Evolutionary conservation across 1,139 yeast species (phyloP).

Genomic region (Nakaseomyces nivariensis): DNA sequence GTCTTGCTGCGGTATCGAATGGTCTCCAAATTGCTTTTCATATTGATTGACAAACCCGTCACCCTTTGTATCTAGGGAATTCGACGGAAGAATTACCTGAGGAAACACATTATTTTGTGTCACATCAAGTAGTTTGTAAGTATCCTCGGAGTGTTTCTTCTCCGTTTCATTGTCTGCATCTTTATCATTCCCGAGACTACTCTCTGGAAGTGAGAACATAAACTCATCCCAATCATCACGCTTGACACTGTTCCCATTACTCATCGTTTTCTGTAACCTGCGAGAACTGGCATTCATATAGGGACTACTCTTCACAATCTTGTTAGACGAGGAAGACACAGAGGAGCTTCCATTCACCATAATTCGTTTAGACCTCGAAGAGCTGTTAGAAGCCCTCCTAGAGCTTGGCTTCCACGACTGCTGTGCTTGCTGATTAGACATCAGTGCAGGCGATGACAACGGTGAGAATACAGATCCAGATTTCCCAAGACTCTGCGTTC

Average conservation of each 20-base stretch:
- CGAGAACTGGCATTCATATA: constrained; percentile 13
- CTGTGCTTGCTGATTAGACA: constrained; percentile 11
- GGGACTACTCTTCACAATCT: constrained; percentile 25
- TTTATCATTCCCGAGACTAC: constrained; percentile 12
- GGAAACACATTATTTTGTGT: constrained; percentile 11
- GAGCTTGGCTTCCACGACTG: constrained; percentile 8
- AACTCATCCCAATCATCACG: constrained; percentile 20
- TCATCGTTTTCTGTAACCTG: constrained; percentile 3
- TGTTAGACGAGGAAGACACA: constrained; percentile 14
- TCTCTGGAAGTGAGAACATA: constrained; percentile 24
- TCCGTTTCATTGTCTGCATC: not conserved
- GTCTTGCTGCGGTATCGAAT: not conserved
- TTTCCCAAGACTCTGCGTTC: not conserved
- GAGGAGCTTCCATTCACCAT: constrained; percentile 6
- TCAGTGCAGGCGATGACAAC: constrained; percentile 24
- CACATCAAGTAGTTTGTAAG: not conserved
- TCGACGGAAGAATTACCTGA: constrained; percentile 24
- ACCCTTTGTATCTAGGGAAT: constrained; percentile 1
- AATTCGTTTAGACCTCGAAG: constrained; percentile 11
- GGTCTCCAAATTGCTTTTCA: not conserved
- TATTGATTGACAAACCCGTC: not conserved
- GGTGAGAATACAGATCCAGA: constrained; percentile 14
- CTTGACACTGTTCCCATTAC: not conserved
- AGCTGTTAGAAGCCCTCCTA: constrained; percentile 8
- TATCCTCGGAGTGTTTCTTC: not conserved